Base-by-base conservation (phyloP, 1,139 yeast species). In the Scheffersomyces titani region DNA sequence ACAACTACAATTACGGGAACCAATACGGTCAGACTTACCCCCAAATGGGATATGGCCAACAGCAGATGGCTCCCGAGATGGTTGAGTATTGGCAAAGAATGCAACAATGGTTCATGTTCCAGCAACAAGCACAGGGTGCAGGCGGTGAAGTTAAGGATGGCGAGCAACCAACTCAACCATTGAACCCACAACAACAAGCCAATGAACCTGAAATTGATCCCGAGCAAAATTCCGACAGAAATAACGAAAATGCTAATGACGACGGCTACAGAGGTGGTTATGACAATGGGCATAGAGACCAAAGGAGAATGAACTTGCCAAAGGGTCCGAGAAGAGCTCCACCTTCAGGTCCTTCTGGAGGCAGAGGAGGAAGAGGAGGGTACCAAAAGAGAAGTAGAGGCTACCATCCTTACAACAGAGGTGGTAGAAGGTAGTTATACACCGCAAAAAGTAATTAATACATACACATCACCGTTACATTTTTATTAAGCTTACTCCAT, bases 61-160 rank as follows among this genome's bases (percentile, higher is more conserved):
- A 63, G 50, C 59, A 57, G 54, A 87, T 88, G 84, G 85, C 89
- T 47, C 94, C 96, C 5, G 91, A 90, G 62, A 87, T 89, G 83
- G 88, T 91, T 91, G 97, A 91, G 67, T 93, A 92, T 71, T 90
- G 92, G 85, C 92, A 87, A 72, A 84, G 88, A 69, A 87, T 90
- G 92, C 93, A 88, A 72, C 90, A 88, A 64, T 80, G 83, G 82
- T 90, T 89, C 69, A 84, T 87, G 82, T 79, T 76, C 57, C 89
- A 85, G 66, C 83, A 86, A 72, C 88, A 84, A 24, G 55, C 51
- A 40, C 64, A 59, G 24, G 68, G 59, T 47, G 62, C 59, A 9
- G 57, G 52, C 53, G 75, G 77, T 69, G 84, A 80, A 55, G 82
- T 76, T 59, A 73, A 55, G 11, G 62, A 55, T 16, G 65, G 59